phyloP scores from a whole-genome alignment of 345 rosid species.

The Jatropha curcas region DNA sequence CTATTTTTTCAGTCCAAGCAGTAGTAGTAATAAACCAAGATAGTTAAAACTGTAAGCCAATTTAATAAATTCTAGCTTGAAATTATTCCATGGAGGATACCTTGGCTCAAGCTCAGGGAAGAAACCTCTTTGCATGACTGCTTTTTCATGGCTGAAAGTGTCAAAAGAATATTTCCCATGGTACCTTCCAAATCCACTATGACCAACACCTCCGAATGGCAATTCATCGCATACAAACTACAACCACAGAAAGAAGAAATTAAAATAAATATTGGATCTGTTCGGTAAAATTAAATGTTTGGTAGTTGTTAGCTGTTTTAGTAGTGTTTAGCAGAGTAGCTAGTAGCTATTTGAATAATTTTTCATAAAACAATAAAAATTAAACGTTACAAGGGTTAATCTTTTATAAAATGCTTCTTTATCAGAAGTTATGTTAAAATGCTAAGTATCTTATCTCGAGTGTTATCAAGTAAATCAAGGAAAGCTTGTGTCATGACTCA shows the following conservation, averaged over 20 bases:
- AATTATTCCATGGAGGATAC: constrained; percentile 80
- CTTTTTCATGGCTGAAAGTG: constrained; percentile 85
- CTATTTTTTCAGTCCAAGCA: constrained; percentile 54
- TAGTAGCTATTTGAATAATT: too few species aligned
- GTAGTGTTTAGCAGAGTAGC: too few species aligned
- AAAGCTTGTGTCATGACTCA: too few species aligned
- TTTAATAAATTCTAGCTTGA: constrained; percentile 70
- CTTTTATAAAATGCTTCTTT: too few species aligned
- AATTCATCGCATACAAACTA: constrained; percentile 66
- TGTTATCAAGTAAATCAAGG: too few species aligned
- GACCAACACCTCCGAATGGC: constrained; percentile 92
- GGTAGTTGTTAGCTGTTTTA: too few species aligned
- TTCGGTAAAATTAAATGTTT: too few species aligned
- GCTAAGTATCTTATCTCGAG: too few species aligned
- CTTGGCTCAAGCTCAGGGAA: constrained; percentile 68
- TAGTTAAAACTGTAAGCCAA: constrained; percentile 55
- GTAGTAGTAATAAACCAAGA: constrained; percentile 49
- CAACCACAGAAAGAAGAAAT: constrained; percentile 4
- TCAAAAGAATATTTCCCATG: constrained; percentile 93
- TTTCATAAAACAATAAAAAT: too few species aligned
- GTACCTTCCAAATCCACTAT: constrained; percentile 83
- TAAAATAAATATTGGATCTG: background rate
- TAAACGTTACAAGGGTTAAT: too few species aligned
- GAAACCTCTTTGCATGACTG: constrained; percentile 64
- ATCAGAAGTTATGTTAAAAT: too few species aligned